Conservation (phyloP, 192 early-diverging fungal species). For the Dissophora globulifera region DNA sequence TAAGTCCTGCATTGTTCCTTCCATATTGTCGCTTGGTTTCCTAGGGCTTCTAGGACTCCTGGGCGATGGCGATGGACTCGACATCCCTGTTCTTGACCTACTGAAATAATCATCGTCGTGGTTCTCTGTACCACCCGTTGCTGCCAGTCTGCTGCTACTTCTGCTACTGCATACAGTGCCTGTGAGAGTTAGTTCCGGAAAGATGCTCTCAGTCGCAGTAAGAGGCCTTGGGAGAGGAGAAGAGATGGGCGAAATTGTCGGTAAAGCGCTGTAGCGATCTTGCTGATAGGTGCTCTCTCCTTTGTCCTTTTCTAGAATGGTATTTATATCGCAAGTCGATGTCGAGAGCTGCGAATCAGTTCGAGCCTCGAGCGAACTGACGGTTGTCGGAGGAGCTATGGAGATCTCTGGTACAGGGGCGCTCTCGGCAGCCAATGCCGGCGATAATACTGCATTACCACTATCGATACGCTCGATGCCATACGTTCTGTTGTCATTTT, state of each 20-base stretch:
- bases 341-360: not conserved
- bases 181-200: conserved; percentile 5
- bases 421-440: not conserved
- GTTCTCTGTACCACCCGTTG: not conserved
- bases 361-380: conserved; percentile 4
- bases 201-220: conserved; percentile 31
- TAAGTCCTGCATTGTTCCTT: not conserved
- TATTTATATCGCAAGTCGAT: not conserved
- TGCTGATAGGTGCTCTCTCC: not conserved
- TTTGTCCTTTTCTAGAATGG: not conserved
- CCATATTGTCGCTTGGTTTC: not conserved
- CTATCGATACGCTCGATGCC: no score
- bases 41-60: no score
- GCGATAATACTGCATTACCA: not conserved
- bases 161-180: not conserved
- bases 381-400: conserved; percentile 23
- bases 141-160: not conserved
- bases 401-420: conserved; percentile 21
- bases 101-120: not conserved
- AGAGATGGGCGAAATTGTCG: not conserved
- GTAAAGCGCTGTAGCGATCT: not conserved
- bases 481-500: no score
- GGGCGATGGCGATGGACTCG: not conserved
- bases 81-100: not conserved
- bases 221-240: not conserved